Percentiles rank a stretch among this genome's conserved stretches.
Evolutionary conservation across 768 basidiomycete species (phyloP).

Genomic region (Hygrophorus russula): DNA sequence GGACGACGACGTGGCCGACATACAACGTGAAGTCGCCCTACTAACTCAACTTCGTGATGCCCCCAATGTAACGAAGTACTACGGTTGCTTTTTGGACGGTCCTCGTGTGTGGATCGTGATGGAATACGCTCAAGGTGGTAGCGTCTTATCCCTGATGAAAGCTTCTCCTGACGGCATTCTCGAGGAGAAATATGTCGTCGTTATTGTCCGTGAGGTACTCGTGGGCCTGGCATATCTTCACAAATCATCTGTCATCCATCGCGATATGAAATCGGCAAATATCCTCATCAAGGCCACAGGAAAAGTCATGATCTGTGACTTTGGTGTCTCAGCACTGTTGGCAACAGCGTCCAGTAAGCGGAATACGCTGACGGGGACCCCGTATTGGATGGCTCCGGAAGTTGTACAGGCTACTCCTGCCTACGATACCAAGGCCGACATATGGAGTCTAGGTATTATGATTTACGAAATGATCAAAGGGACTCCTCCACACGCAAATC

Average conservation of each 20-base stretch:
- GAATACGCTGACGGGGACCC: conserved; percentile 93
- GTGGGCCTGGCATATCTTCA: conserved; percentile 83
- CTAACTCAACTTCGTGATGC: conserved; percentile 84
- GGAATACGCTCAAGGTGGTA: conserved; percentile 95
- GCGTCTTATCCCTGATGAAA: conserved; percentile 89
- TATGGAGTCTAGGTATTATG: conserved; percentile 96
- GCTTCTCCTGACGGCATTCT: conserved; percentile 61
- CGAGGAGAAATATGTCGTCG: conserved; percentile 81
- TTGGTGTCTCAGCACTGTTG: conserved; percentile 92
- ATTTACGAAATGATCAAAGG: conserved; percentile 95
- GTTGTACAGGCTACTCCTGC: conserved; percentile 81
- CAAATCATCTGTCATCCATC: conserved; percentile 88
- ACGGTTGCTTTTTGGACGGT: conserved; percentile 91
- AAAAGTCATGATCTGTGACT: conserved; percentile 94
- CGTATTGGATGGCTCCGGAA: conserved; percentile 99
- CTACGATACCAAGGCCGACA: conserved; percentile 96
- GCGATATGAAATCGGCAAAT: conserved; percentile 98
- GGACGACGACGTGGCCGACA: conserved; percentile 95
- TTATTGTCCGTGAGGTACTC: conserved; percentile 87
- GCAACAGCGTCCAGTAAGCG: conserved; percentile 80
- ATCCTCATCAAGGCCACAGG: conserved; percentile 81
- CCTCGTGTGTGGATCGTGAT: conserved; percentile 98
- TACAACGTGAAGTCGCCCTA: conserved; percentile 91
- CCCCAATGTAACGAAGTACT: conserved; percentile 89
- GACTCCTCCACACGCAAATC: conserved; percentile 84